Evolutionary conservation across 257 asterid genomes (phyloP), one percentile per base, ranked within the genome.

Genomic region (Solanum rostratum): DNA sequence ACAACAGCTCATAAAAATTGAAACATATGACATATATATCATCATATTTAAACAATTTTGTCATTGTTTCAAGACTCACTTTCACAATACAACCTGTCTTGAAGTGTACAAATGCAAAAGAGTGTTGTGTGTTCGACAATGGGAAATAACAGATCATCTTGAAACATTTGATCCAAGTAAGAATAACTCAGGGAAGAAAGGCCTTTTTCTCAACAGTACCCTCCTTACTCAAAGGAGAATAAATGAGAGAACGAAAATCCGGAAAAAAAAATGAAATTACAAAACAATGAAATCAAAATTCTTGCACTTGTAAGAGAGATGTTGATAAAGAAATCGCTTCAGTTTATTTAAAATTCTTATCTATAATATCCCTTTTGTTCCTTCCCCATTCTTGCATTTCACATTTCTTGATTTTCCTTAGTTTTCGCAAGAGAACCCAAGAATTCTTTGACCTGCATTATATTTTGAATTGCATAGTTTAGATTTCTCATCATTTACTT

Each of bases 361-460:
- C 19, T 22, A 12, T 73, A 22, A 0, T 12, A 73, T 73, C 39
- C 57, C 39, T 73, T 22, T 7, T 13, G 22, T 24, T 73, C 55
- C 33, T 19, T 7, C 30, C 33, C 20, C 84, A 18, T 0, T 22
- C 57, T 10, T 63, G 41, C 71, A 81, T 73, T 53, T 49, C 54
- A 22, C 27, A 53, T 79, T 60, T 81, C 86, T 29, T 84, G 87
- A 41, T 85, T 83, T 62, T 88, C 87, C 83, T 85, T 90, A 91
- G 88, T 90, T 89, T 86, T 88, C 83, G 92, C 97, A 10, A 92
- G 82, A 7, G 92, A 85, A 84, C 91, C 91, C 2, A 95, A 91
- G 86, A 95, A 95, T 71, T 87, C 89, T 84, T 94, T 91, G 18
- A 92, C 95, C 98, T 92, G 89, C 86, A 68, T 24, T 15, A 80